Conservation (phyloP, 2,329 filamentous ascomycete genomes). For the Aspergillus fischeri region DNA sequence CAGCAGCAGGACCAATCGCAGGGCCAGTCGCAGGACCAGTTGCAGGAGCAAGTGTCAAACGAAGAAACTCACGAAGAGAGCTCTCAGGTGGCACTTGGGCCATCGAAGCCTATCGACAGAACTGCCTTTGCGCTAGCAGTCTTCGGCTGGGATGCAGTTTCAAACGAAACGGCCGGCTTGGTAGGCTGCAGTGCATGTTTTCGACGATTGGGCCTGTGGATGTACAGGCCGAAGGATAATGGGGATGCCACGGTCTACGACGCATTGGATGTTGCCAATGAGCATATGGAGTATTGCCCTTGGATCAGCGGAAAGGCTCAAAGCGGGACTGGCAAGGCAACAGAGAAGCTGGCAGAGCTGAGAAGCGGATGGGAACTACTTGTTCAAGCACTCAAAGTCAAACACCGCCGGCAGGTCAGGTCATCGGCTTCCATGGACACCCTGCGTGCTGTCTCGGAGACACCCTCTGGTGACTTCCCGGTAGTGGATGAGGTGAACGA, state of each 20-base stretch:
- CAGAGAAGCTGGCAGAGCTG: conserved; percentile 29
- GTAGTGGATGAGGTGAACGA: conserved; percentile 35
- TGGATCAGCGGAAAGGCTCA: conserved; percentile 68
- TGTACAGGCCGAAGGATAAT: conserved; percentile 75
- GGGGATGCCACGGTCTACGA: conserved; percentile 32
- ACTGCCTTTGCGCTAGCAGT: conserved; percentile 66
- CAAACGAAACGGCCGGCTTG: conserved; percentile 51
- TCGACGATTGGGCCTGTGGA: conserved; percentile 84
- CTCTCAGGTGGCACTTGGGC: conserved; percentile 5
- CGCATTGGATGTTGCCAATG: conserved; percentile 63
- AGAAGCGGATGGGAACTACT: conserved; percentile 46
- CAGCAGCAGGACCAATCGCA: neutral
- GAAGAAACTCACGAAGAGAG: conserved; percentile 4
- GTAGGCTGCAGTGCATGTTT: conserved; percentile 82
- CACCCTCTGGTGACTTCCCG: conserved; percentile 16
- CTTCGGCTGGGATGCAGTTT: conserved; percentile 66
- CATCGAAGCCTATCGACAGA: conserved; percentile 45
- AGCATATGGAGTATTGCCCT: conserved; percentile 80
- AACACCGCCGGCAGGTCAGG: conserved; percentile 30
- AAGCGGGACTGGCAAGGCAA: conserved; percentile 39
- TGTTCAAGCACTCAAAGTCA: conserved; percentile 40
- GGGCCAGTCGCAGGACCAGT: too few species aligned
- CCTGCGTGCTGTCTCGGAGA: conserved; percentile 25
- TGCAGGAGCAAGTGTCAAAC: neutral
- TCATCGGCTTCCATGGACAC: conserved; percentile 23